These are phyloP conservation scores for Stemphylium beticola DNA, from an alignment of 2,329 filamentous ascomycete species.

Conservation along the genomic window DNA sequence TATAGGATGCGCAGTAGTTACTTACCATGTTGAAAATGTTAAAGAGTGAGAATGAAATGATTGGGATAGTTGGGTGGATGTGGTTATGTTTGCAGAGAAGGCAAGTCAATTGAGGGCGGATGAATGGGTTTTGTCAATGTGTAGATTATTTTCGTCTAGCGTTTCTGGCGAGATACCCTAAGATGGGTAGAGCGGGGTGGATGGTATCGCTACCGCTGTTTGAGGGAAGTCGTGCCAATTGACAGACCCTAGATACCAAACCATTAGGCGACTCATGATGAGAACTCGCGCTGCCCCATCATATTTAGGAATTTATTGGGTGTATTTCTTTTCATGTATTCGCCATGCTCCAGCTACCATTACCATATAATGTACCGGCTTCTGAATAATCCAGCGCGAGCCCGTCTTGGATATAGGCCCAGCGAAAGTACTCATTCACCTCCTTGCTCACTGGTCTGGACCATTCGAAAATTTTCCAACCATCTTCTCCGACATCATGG, in stretches of 20 bases:
- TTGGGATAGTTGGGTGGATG: neutral
- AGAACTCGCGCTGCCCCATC: neutral
- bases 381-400: constrained; percentile 42
- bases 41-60: neutral
- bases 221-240: neutral
- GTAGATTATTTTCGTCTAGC: neutral
- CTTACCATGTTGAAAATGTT: constrained; percentile 3
- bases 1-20: neutral
- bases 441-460: constrained; percentile 49
- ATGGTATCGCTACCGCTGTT: constrained; percentile 3
- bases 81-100: neutral
- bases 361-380: constrained; percentile 31
- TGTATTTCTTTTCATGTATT: neutral
- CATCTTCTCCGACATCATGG: constrained; percentile 20
- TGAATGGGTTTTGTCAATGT: neutral
- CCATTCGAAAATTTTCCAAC: constrained; percentile 29
- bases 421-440: constrained; percentile 45
- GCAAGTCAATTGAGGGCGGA: too few species aligned
- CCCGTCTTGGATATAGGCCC: constrained; percentile 39
- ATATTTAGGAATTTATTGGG: neutral
- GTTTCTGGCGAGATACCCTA: neutral
- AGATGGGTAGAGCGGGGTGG: neutral
- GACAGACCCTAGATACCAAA: neutral
- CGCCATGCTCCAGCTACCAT: constrained; percentile 41
- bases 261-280: neutral